Evolutionary conservation across 2,329 filamentous ascomycete species (phyloP).

Genomic region (Phoma herbarum): DNA sequence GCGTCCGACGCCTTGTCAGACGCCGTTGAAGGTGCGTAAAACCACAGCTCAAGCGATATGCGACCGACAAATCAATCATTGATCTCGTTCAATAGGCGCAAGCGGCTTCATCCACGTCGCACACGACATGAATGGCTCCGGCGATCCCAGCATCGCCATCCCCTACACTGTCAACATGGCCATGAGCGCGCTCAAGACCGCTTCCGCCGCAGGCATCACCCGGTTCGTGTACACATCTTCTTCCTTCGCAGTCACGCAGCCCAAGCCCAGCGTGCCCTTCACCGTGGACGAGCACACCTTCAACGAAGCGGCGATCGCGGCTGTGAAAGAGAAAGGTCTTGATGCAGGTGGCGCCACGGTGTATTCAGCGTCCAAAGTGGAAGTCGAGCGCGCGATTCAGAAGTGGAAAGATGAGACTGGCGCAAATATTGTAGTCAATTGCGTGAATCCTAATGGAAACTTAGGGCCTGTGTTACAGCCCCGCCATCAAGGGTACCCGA

Average conservation of each 20-base stretch:
- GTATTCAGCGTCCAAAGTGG: constrained; percentile 59
- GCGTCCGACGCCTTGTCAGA: constrained; percentile 38
- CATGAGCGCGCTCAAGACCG: constrained; percentile 53
- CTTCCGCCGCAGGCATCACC: constrained; percentile 46
- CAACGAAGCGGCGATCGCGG: constrained; percentile 49
- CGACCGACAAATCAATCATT: neutral
- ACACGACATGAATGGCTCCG: constrained; percentile 50
- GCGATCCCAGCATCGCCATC: constrained; percentile 53
- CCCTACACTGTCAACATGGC: constrained; percentile 50
- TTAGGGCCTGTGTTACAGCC: constrained; percentile 50
- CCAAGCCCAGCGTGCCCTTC: constrained; percentile 47
- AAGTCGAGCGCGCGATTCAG: constrained; percentile 59
- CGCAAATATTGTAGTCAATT: constrained; percentile 56
- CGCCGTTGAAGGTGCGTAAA: constrained; percentile 37
- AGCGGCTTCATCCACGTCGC: constrained; percentile 59
- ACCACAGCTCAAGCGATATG: neutral
- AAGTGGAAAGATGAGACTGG: constrained; percentile 56
- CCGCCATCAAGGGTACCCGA: constrained; percentile 44
- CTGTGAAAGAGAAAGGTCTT: constrained; percentile 33
- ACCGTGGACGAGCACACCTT: constrained; percentile 47
- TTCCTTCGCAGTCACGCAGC: constrained; percentile 47
- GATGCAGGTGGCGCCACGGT: constrained; percentile 26
- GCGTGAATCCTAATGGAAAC: constrained; percentile 47
- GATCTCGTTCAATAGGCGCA: constrained; percentile 26
- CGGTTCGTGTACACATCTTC: constrained; percentile 58